Evolutionary conservation across 305 asterid species (phyloP).

Genomic region (Fraxinus angustifolia): DNA sequence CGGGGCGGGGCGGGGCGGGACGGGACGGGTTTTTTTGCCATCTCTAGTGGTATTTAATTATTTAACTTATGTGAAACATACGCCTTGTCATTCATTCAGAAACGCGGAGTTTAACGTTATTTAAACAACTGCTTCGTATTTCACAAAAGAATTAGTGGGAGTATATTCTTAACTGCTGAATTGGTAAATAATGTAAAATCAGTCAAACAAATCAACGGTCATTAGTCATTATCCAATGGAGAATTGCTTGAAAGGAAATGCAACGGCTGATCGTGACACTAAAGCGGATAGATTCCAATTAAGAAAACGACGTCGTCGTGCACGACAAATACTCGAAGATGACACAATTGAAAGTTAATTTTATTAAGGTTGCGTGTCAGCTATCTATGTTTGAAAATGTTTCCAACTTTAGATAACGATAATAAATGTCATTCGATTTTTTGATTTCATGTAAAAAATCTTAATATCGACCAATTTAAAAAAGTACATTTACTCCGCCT

Average conservation of each 20-base stretch:
- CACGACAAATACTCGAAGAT: neutral
- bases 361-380: neutral
- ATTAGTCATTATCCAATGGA: neutral
- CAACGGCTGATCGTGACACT: neutral
- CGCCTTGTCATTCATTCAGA: too few relatives aligned
- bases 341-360: neutral
- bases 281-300: neutral
- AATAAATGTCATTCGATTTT: neutral
- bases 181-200: neutral
- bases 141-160: neutral
- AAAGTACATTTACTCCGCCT: neutral
- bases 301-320: conserved; percentile 17
- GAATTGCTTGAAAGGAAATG: neutral
- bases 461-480: too few relatives aligned
- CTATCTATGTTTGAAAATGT: neutral
- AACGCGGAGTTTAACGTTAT: too few relatives aligned
- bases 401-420: neutral
- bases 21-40: too few relatives aligned
- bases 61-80: too few relatives aligned
- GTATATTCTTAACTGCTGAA: neutral
- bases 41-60: too few relatives aligned
- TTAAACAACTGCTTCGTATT: too few relatives aligned
- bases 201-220: neutral
- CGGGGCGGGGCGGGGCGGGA: too few relatives aligned
- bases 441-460: neutral